A percentile compares a stretch with the other conserved stretches of the same genome.
Conservation (phyloP, 176 grass and related monocot genomes). For the Cymbopogon citratus region DNA sequence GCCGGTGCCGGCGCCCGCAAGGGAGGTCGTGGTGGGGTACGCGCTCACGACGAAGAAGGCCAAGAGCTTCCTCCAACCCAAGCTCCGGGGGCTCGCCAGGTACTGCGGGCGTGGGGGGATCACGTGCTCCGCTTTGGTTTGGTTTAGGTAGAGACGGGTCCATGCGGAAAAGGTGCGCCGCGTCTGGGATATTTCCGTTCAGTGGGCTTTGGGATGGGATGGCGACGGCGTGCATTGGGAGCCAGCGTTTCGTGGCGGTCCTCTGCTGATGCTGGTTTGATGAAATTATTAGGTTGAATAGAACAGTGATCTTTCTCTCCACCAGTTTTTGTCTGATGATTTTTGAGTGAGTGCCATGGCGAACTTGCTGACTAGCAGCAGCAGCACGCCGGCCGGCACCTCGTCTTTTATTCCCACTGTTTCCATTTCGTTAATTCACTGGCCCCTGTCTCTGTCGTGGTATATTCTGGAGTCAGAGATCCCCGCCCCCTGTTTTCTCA, state of each 20-base stretch:
- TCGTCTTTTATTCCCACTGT: not conserved
- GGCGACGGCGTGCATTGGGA: conserved; percentile 26
- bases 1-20: conserved; percentile 15
- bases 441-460: conserved; percentile 10
- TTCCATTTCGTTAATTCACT: not conserved
- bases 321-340: not conserved
- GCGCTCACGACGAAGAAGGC: conserved; percentile 80
- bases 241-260: not conserved
- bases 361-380: not conserved
- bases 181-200: not conserved
- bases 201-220: not conserved
- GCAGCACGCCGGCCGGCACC: not conserved
- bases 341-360: not conserved
- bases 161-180: not conserved
- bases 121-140: not conserved
- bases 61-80: conserved; percentile 87
- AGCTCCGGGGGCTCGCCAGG: conserved; percentile 64
- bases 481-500: not conserved
- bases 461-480: conserved; percentile 7
- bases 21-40: conserved; percentile 67
- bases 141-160: not conserved
- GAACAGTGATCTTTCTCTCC: not conserved
- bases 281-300: not conserved
- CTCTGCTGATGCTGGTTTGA: not conserved
- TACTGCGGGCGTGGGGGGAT: not conserved